phyloP scores from a whole-genome alignment of 305 asterid species.

The Nicotiana rustica region DNA sequence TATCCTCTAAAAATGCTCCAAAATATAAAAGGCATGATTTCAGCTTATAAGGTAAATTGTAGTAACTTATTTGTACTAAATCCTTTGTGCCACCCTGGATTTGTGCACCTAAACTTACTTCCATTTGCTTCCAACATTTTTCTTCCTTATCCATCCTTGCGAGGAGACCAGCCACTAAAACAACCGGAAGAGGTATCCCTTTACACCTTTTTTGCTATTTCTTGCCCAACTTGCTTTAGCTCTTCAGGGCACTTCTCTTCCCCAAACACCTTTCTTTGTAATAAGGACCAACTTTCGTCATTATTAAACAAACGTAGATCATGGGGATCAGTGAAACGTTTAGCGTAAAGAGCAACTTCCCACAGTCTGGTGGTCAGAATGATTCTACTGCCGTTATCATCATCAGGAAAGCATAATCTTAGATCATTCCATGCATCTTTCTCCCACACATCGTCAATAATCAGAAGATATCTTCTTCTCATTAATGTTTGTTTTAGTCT shows the following conservation, averaged over 20 bases:
- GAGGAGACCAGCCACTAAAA: slow-evolving; percentile 33
- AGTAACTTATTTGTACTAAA: slow-evolving; percentile 44
- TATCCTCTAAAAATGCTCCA: slow-evolving; percentile 42
- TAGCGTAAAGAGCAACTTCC: slow-evolving; percentile 7
- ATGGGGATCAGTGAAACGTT: neutral
- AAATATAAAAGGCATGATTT: slow-evolving; percentile 50
- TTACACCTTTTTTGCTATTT: slow-evolving; percentile 18
- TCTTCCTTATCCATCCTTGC: neutral
- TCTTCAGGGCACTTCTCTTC: slow-evolving; percentile 18
- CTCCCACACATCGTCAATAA: slow-evolving; percentile 33
- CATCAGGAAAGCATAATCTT: slow-evolving; percentile 28
- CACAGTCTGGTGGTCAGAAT: slow-evolving; percentile 22
- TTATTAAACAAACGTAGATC: neutral
- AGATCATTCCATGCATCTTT: slow-evolving; percentile 26
- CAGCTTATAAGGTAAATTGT: slow-evolving; percentile 41
- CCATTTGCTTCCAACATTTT: slow-evolving; percentile 20
- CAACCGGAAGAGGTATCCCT: slow-evolving; percentile 35
- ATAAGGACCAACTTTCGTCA: slow-evolving; percentile 23
- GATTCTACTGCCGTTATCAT: slow-evolving; percentile 18
- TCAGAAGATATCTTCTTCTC: slow-evolving; percentile 1
- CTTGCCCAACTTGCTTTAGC: neutral
- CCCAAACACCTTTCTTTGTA: slow-evolving; percentile 31
- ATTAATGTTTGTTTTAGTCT: neutral
- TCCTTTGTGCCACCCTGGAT: slow-evolving; percentile 28
- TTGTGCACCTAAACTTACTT: slow-evolving; percentile 6